A percentile compares a stretch with the other conserved stretches of the same genome.
Evolutionary conservation across 2,329 filamentous ascomycete genomes (phyloP).

Genomic region (Amauroascus verrucosus): DNA sequence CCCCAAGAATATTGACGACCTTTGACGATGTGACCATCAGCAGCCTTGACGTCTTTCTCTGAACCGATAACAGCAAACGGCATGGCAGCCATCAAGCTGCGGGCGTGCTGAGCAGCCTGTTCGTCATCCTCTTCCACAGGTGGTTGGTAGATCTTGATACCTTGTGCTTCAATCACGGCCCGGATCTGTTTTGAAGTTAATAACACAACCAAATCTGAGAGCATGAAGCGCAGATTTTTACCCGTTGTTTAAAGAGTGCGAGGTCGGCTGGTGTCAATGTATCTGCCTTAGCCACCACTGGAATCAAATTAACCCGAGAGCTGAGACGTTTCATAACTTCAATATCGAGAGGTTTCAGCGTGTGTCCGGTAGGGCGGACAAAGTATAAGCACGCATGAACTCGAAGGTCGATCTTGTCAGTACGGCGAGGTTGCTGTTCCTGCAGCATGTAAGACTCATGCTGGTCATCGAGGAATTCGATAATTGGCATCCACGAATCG

Average conservation of each 20-base stretch:
- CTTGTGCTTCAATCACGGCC: constrained; percentile 91
- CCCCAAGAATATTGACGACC: constrained; percentile 98
- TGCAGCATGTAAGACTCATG: constrained; percentile 99
- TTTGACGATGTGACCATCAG: constrained; percentile 94
- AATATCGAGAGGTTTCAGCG: constrained; percentile 95
- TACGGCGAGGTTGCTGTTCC: constrained; percentile 95
- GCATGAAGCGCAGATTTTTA: constrained; percentile 39
- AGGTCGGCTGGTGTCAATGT: constrained; percentile 89
- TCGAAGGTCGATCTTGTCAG: constrained; percentile 98
- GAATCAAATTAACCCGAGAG: constrained; percentile 95
- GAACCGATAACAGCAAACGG: constrained; percentile 98
- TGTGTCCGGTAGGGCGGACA: constrained; percentile 96
- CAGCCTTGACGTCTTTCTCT: constrained; percentile 97
- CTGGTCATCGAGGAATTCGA: constrained; percentile 99
- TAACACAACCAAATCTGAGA: background rate
- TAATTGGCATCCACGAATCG: constrained; percentile 99
- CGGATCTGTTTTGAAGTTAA: constrained; percentile 54
- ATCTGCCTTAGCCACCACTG: constrained; percentile 96
- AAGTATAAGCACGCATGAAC: constrained; percentile 99
- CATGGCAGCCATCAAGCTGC: constrained; percentile 91
- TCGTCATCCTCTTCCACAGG: constrained; percentile 98
- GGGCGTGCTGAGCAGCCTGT: constrained; percentile 86
- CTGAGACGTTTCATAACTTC: constrained; percentile 99
- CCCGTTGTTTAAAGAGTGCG: constrained; percentile 87
- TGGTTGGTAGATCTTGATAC: constrained; percentile 98